Evolutionary conservation across 305 asterid genomes (phyloP).

Genomic region (Fraxinus velutina): DNA sequence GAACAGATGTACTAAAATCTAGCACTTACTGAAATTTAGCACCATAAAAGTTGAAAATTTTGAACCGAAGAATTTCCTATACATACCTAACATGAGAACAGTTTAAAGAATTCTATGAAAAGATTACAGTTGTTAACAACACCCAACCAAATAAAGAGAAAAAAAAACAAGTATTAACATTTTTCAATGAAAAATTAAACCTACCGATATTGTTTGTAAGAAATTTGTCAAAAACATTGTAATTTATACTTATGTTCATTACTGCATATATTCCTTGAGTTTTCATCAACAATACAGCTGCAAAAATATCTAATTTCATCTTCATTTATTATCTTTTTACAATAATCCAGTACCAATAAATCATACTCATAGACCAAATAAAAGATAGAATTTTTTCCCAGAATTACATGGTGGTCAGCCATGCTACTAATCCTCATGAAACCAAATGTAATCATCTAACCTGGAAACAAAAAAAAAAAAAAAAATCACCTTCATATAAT

Average conservation of each 20-base stretch:
- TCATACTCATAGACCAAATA: slow-evolving; percentile 21
- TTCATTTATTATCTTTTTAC: slow-evolving; percentile 1
- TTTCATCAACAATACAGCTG: slow-evolving; percentile 1
- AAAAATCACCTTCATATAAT: slow-evolving; percentile 32
- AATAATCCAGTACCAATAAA: slow-evolving; percentile 22
- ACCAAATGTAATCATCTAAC: slow-evolving; percentile 21
- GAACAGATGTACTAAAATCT: slow-evolving; percentile 2
- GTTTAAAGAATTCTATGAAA: background rate
- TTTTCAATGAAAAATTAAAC: background rate
- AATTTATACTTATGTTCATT: background rate
- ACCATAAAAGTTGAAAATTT: background rate
- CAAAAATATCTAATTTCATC: background rate
- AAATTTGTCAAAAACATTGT: background rate
- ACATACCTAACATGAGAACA: slow-evolving; percentile 2
- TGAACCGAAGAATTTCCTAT: background rate
- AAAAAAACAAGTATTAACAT: background rate
- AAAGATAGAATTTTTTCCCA: background rate
- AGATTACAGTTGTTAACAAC: background rate
- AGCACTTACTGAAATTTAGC: background rate
- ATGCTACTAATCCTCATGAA: slow-evolving; percentile 27
- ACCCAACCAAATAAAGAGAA: slow-evolving; percentile 8
- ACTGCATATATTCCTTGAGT: background rate
- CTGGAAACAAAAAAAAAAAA: background rate
- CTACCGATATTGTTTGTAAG: background rate
- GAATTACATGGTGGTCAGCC: slow-evolving; percentile 7